These are phyloP conservation scores for Arthrobotrys sphaeroides DNA, from an alignment of 2,329 filamentous ascomycete genomes.

Conservation along the genomic window DNA sequence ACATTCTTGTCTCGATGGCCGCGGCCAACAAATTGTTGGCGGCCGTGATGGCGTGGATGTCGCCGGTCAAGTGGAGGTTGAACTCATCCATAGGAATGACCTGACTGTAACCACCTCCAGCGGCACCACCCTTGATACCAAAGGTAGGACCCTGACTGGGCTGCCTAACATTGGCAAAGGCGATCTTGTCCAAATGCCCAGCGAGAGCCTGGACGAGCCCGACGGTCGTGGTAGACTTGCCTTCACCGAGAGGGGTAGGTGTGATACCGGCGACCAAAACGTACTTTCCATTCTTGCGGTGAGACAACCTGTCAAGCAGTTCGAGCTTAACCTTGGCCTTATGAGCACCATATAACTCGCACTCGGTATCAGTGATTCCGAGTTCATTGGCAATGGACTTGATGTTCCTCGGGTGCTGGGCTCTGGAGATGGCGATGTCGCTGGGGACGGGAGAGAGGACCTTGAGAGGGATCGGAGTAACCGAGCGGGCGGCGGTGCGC, in stretches of 20 bases:
- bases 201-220: conserved; percentile 92
- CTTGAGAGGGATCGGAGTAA: conserved; percentile 84
- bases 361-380: conserved; percentile 85
- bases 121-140: conserved; percentile 97
- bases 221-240: conserved; percentile 98
- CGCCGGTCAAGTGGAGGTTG: conserved; percentile 95
- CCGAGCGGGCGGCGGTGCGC: conserved; percentile 79
- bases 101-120: conserved; percentile 96
- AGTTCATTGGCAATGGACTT: conserved; percentile 84
- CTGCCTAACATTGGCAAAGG: conserved; percentile 96
- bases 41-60: conserved; percentile 96
- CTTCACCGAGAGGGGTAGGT: conserved; percentile 93
- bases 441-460: conserved; percentile 85
- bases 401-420: conserved; percentile 91
- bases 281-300: conserved; percentile 89
- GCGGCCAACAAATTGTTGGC: conserved; percentile 94
- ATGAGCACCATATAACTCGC: conserved; percentile 93
- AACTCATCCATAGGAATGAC: conserved; percentile 99
- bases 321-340: conserved; percentile 94
- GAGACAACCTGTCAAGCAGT: conserved; percentile 81
- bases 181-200: conserved; percentile 84
- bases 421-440: conserved; percentile 89
- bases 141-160: conserved; percentile 98
- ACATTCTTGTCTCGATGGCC: conserved; percentile 96
- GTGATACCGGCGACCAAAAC: conserved; percentile 95